Evolutionary conservation across 2,329 filamentous ascomycete species (phyloP), one percentile per base, ranked within the genome.

Genomic region (Teratosphaeria viscida): DNA sequence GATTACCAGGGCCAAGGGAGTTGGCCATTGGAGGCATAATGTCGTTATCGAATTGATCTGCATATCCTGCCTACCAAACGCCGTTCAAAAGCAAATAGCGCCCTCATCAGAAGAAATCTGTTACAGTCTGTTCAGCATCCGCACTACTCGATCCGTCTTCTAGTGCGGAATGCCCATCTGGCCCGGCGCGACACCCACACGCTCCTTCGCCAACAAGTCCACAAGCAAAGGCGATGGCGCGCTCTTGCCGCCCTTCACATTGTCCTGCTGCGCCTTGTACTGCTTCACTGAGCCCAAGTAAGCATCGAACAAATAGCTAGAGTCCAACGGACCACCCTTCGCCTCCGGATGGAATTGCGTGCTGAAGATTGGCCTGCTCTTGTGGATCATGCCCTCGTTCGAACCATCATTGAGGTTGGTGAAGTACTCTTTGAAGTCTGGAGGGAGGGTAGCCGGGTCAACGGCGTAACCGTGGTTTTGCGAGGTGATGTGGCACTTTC

Each of bases 331-430:
- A 58, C 94, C 94, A 62, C 94, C 94, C 82, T 96, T 96, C 67
- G 94, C 94, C 78, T 99, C 94, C 16, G 94, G 94, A 74, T 99
- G 94, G 85, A 99, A 99, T 77, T 99, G 94, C 27, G 92, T 96
- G 64, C 89, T 92, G 83, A 99, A 97, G 74, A 99, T 99, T 63
- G 94, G 94, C 39, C 92, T 89, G 60, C 89, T 88, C 78, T 88
- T 91, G 83, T 99, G 94, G 74, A 96, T 91, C 85, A 99, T 90
- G 61, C 89, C 92, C 81, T 99, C 94, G 76, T 99, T 99, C 76
- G 88, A 92, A 63, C 91, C 90, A 72, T 99, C 94, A 77, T 97
- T 99, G 66, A 97, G 81, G 81, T 99, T 97, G 76, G 95, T 87
- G 74, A 97, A 99, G 82, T 95, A 97, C 76, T 96, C 92, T 82